These are phyloP conservation scores for Erodium texanum DNA, from an alignment of 441 rosid genomes.

Conservation along the genomic window DNA sequence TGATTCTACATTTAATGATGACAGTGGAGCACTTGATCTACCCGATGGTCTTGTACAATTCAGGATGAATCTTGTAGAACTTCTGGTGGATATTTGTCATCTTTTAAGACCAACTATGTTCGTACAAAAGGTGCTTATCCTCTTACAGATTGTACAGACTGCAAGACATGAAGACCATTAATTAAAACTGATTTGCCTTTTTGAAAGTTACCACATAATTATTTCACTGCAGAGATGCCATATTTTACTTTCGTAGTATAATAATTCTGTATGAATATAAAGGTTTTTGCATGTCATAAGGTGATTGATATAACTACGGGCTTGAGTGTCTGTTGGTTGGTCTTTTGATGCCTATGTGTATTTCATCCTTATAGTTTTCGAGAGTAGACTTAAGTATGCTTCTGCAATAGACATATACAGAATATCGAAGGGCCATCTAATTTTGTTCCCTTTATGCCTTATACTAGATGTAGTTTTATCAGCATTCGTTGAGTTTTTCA, in stretches of 20 bases:
- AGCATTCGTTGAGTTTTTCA: neutral
- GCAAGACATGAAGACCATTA: neutral
- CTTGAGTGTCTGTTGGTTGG: slow-evolving; percentile 9
- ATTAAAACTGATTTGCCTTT: neutral
- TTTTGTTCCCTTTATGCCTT: neutral
- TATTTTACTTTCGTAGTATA: neutral
- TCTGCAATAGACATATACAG: neutral
- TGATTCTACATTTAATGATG: slow-evolving; percentile 59
- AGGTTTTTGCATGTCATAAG: neutral
- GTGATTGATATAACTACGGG: slow-evolving; percentile 3
- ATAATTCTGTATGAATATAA: neutral
- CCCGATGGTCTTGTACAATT: slow-evolving; percentile 84
- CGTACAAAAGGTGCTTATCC: slow-evolving; percentile 62
- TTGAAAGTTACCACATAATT: neutral
- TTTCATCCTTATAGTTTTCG: neutral
- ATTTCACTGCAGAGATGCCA: neutral
- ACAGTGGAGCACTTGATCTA: slow-evolving; percentile 48
- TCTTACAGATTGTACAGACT: neutral
- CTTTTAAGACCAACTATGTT: slow-evolving; percentile 56
- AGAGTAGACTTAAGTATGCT: slow-evolving; percentile 2
- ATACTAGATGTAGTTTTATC: slow-evolving; percentile 3
- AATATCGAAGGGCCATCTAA: neutral
- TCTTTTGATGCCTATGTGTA: slow-evolving; percentile 7
- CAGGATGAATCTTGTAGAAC: slow-evolving; percentile 82
- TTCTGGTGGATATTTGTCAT: slow-evolving; percentile 89